Conservation (phyloP, 192 early-diverging fungal species). For the Spinellus fusiger region DNA sequence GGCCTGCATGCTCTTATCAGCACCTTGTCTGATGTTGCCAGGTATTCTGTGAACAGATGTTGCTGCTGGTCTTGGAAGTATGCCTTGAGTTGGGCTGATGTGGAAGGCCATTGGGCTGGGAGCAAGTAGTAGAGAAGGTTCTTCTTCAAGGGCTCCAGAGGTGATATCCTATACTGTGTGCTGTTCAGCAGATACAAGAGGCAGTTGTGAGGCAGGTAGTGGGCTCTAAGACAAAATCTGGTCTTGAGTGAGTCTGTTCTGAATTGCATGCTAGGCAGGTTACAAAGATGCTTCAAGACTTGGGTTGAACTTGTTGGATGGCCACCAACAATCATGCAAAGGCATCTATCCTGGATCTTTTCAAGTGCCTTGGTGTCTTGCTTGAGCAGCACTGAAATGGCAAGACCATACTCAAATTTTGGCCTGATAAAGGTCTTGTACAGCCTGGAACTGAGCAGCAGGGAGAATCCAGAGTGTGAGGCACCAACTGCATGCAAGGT, state of each 20-base stretch:
- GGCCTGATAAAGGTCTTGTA: neutral
- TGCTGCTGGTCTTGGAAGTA: too few relatives aligned
- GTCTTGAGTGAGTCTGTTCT: neutral
- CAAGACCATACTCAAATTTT: conserved; percentile 5
- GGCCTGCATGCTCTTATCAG: too few relatives aligned
- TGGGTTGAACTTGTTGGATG: neutral
- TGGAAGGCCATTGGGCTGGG: too few relatives aligned
- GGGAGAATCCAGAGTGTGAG: neutral
- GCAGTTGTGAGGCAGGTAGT: neutral
- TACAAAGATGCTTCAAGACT: neutral
- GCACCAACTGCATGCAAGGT: neutral
- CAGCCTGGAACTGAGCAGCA: neutral
- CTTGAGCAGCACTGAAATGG: neutral
- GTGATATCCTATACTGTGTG: too few relatives aligned
- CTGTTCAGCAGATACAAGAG: neutral
- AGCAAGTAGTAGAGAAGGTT: too few relatives aligned
- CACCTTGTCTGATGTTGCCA: too few relatives aligned
- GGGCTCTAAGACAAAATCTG: neutral
- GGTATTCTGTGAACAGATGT: too few relatives aligned
- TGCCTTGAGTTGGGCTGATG: too few relatives aligned
- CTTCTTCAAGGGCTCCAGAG: too few relatives aligned
- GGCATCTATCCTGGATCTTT: neutral
- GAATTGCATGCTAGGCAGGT: neutral
- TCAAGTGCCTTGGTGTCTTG: neutral
- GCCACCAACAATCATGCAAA: neutral